Base-by-base conservation (phyloP, 1,284 basidiomycete species). In the Sporisorium scitamineum region DNA sequence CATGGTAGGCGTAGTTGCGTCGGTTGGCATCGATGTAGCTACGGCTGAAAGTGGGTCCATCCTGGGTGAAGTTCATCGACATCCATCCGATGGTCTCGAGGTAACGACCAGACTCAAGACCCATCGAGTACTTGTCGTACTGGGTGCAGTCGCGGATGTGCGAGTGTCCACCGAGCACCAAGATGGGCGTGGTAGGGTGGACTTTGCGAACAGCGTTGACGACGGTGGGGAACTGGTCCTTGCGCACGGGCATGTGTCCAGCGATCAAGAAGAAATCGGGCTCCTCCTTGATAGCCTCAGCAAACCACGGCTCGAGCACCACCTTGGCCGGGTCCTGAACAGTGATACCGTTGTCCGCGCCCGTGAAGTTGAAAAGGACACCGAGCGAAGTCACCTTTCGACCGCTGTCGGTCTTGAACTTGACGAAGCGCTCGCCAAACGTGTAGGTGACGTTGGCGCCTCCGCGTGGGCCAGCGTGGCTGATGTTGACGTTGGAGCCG, bases 21-120 rank as follows among this genome's bases (percentile, higher is more conserved):
- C 85, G 82, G 76, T 88, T 88, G 50, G 86, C 87, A 62, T 88
- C 87, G 31, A 88, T 80, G 79, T 88, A 88, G 20, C 86, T 73
- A 26, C 88, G 73, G 54, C 85, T 80, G 20, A 87, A 84, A 4
- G 80, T 76, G 13, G 87, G 80, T n/a, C 61, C 61, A 9, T 61
- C 32, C 48, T 72, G 48, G 42, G 78, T 78, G 47, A 76, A 68
- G 53, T 78, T 53, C 62, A 73, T 62, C 59, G 70, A 62, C 26
- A 67, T 41, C 71, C 73, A 75, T 37, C 70, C 71, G 39, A 76
- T 62, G 51, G 73, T 82, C 62, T 72, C 78, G 62, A 80, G 66
- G 57, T 84, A 84, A 4, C 82, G 71, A 10, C 82, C 82, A 24
- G 71, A 65, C 47, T 84, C 82, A 50, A 84, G 62, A 34, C 71